phyloP scores from a whole-genome alignment of 2,329 filamentous ascomycete species.

The Calonectria crousiana region DNA sequence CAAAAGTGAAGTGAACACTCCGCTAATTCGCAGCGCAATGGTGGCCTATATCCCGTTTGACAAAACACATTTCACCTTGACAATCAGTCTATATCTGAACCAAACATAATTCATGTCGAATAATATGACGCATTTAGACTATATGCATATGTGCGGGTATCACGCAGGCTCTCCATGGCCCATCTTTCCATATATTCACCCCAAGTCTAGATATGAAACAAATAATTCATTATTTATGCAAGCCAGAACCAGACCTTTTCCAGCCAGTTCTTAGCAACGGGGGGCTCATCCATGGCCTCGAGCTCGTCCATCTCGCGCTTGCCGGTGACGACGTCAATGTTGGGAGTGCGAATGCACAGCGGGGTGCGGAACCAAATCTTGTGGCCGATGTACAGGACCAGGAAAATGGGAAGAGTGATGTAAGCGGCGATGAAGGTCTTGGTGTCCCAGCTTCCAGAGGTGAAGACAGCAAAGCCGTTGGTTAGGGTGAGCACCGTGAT shows the following conservation, averaged over 20 bases:
- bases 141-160: constrained; percentile 15
- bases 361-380: constrained; percentile 35
- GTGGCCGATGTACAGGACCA: constrained; percentile 71
- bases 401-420: constrained; percentile 72
- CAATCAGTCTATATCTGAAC: background rate
- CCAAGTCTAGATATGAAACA: background rate
- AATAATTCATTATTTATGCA: constrained; percentile 49
- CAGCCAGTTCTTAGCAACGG: constrained; percentile 62
- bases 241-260: constrained; percentile 70
- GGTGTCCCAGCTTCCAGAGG: constrained; percentile 71
- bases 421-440: constrained; percentile 74
- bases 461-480: constrained; percentile 83
- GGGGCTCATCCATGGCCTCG: constrained; percentile 60
- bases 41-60: too few species aligned
- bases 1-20: too few species aligned
- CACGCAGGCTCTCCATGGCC: constrained; percentile 6
- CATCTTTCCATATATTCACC: background rate
- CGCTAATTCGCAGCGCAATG: too few species aligned
- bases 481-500: constrained; percentile 74
- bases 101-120: background rate
- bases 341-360: constrained; percentile 20
- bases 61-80: background rate
- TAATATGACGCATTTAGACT: background rate
- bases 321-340: constrained; percentile 56
- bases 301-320: constrained; percentile 73